Percentiles rank a stretch among this genome's conserved stretches.
Conservation (phyloP, 176 grass and related monocot species). For the Stipa capillata region DNA sequence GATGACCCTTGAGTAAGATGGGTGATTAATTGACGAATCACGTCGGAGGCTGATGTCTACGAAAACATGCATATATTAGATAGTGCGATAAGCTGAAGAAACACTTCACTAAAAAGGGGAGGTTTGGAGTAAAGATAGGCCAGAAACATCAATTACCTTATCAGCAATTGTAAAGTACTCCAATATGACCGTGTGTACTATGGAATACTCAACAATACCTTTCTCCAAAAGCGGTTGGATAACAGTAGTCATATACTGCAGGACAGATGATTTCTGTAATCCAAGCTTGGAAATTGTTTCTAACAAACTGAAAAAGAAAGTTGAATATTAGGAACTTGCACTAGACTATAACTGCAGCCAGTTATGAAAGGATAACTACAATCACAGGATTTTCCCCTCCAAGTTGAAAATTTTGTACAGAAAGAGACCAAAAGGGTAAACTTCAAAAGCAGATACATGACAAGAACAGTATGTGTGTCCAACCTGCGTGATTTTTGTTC, state of each 20-base stretch:
- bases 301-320: slow-evolving; percentile 48
- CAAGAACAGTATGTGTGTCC: not conserved
- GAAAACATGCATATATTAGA: slow-evolving; percentile 18
- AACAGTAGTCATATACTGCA: slow-evolving; percentile 65
- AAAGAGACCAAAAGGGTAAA: not conserved
- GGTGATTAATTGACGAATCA: slow-evolving; percentile 71
- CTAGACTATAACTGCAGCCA: not conserved
- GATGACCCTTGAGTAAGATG: slow-evolving; percentile 68
- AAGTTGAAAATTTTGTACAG: not conserved
- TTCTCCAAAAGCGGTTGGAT: slow-evolving; percentile 80
- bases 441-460: not conserved
- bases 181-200: slow-evolving; percentile 60
- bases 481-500: slow-evolving; percentile 60
- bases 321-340: not conserved
- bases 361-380: not conserved
- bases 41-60: slow-evolving; percentile 67
- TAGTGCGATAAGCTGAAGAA: not conserved
- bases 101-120: not conserved
- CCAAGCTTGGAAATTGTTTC: slow-evolving; percentile 89
- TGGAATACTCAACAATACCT: slow-evolving; percentile 82
- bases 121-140: not conserved
- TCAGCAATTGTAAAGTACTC: slow-evolving; percentile 97
- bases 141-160: slow-evolving; percentile 45
- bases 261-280: slow-evolving; percentile 74
- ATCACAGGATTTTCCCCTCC: not conserved